Evolutionary conservation across 1,284 basidiomycete species (phyloP).

Genomic region (Sporisorium sorghi): DNA sequence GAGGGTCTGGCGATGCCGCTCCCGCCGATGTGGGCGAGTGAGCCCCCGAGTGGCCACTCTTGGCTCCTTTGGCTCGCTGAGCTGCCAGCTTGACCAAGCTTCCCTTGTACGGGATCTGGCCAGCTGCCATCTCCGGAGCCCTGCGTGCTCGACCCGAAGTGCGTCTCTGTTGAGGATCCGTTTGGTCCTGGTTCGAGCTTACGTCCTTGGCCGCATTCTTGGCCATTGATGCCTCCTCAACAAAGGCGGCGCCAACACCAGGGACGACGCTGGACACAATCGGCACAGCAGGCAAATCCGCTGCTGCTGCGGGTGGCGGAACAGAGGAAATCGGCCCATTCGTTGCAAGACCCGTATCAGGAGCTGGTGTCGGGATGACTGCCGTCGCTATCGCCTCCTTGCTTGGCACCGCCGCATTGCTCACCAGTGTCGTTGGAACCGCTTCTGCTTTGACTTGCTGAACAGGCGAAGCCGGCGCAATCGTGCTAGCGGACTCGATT

Average conservation of each 20-base stretch:
- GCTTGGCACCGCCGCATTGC: not conserved
- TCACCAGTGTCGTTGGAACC: not conserved
- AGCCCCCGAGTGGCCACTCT: constrained; percentile 9
- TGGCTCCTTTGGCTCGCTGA: constrained; percentile 44
- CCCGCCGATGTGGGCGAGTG: constrained; percentile 31
- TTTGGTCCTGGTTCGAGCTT: not conserved
- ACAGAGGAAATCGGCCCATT: not conserved
- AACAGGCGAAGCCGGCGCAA: not conserved
- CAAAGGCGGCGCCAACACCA: not conserved
- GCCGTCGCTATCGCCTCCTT: not conserved
- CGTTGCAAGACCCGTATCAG: not conserved
- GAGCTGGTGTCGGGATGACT: not conserved
- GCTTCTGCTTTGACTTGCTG: constrained; percentile 18
- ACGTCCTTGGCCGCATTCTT: constrained; percentile 4
- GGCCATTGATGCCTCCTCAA: not conserved
- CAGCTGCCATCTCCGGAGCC: constrained; percentile 52
- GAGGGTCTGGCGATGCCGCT: constrained; percentile 37
- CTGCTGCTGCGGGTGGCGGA: not conserved
- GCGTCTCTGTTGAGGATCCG: constrained; percentile 34
- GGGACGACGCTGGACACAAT: not conserved
- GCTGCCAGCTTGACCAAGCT: constrained; percentile 50
- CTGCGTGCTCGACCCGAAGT: constrained; percentile 45
- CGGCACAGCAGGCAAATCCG: not conserved
- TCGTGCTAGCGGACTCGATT: not conserved
- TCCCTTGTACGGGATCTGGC: constrained; percentile 51